A percentile compares a stretch with the other conserved stretches of the same genome.
phyloP scores from a whole-genome alignment of 768 basidiomycete species.

The Ramaria sp. region DNA sequence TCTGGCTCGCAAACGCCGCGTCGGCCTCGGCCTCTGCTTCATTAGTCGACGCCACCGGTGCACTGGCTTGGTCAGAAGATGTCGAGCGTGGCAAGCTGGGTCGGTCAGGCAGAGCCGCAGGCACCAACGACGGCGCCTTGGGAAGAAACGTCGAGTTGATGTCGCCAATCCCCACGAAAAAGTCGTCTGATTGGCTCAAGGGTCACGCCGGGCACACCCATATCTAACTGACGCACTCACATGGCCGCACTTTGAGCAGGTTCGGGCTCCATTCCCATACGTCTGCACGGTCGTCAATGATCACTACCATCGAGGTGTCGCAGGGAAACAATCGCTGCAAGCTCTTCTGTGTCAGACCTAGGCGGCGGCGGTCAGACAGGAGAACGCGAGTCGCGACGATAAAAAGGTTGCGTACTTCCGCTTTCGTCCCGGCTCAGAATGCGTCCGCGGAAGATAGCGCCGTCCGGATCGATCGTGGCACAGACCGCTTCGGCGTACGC shows the following conservation, averaged over 20 bases:
- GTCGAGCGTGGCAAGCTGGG: background rate
- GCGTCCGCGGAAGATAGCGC: conserved; percentile 75
- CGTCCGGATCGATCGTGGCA: conserved; percentile 84
- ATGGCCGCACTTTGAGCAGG: conserved; percentile 92
- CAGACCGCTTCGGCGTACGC: conserved; percentile 96
- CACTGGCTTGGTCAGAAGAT: background rate
- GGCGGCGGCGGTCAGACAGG: no score
- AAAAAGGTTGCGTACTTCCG: conserved; percentile 92
- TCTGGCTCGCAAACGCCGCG: conserved; percentile 43
- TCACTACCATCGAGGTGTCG: conserved; percentile 97
- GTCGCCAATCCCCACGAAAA: conserved; percentile 96
- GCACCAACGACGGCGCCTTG: conserved; percentile 46
- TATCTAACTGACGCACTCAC: conserved; percentile 36
- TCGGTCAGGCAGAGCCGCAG: conserved; percentile 18
- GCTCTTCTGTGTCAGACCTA: conserved; percentile 86
- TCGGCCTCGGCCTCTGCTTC: conserved; percentile 20
- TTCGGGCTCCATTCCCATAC: conserved; percentile 99
- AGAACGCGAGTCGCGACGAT: no score
- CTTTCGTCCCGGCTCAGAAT: conserved; percentile 92
- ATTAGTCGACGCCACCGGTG: conserved; percentile 5
- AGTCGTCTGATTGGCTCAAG: conserved; percentile 63
- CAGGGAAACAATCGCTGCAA: conserved; percentile 89
- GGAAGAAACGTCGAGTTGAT: conserved; percentile 94
- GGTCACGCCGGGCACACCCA: background rate
- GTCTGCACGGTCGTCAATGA: conserved; percentile 96